These are phyloP conservation scores for Aspergillus ruber DNA, from an alignment of 2,329 filamentous ascomycete species.

Conservation along the genomic window DNA sequence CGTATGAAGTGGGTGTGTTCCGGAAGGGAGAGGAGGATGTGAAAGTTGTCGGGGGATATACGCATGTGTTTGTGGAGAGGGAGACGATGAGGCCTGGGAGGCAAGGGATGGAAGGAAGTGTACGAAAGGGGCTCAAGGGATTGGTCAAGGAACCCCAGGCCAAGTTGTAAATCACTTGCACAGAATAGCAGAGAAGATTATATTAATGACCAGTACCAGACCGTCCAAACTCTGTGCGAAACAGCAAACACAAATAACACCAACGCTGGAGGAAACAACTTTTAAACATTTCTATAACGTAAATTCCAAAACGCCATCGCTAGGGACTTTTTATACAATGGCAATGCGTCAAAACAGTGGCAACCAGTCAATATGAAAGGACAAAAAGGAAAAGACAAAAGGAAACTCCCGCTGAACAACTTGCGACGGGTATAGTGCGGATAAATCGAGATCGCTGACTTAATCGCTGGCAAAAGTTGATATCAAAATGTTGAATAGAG, in stretches of 20 bases:
- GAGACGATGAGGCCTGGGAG: conserved; percentile 63
- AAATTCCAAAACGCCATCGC: conserved; percentile 3
- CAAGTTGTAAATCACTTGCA: conserved; percentile 20
- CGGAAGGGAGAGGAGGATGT: conserved; percentile 65
- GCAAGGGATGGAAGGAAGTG: conserved; percentile 35
- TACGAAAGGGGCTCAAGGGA: conserved; percentile 51
- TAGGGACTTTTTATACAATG: background rate
- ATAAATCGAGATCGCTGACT: background rate
- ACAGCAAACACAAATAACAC: background rate
- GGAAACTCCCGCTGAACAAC: conserved; percentile 1
- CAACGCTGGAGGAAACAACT: background rate
- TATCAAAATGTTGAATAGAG: background rate
- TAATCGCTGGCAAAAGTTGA: background rate
- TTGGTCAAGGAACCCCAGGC: conserved; percentile 36
- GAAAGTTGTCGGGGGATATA: conserved; percentile 76
- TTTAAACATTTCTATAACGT: background rate
- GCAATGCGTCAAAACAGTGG: background rate
- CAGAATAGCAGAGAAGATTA: background rate
- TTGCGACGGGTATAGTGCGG: background rate
- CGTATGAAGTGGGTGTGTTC: conserved; percentile 85
- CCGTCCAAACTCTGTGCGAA: background rate
- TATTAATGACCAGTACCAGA: background rate
- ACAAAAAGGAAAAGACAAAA: conserved; percentile 1
- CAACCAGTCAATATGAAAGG: background rate
- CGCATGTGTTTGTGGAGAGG: conserved; percentile 83